A percentile compares a stretch with the other conserved stretches of the same genome.
These are phyloP conservation scores for Colletotrichum sp. DNA, from an alignment of 2,329 filamentous ascomycete species.

Conservation along the genomic window DNA sequence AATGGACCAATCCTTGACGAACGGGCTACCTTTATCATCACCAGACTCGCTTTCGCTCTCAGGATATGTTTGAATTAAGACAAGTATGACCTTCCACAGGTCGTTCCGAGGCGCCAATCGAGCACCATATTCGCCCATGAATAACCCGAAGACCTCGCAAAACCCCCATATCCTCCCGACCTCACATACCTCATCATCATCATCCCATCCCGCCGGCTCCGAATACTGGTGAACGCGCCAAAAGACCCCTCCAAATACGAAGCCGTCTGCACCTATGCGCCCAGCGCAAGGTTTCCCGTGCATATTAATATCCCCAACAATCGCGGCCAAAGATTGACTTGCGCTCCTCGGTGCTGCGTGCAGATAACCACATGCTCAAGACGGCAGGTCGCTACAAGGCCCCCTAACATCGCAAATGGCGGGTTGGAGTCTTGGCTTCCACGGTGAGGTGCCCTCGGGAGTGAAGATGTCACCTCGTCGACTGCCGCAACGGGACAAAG, in stretches of 20 bases:
- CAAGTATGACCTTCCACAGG: background rate
- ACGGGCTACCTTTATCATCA: no score
- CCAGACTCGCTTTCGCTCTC: background rate
- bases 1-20: no score
- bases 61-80: background rate
- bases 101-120: background rate
- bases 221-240: background rate
- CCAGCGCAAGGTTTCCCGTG: background rate
- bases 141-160: background rate
- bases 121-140: background rate
- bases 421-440: background rate
- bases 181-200: background rate
- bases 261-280: background rate
- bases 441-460: background rate
- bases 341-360: background rate
- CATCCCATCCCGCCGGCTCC: background rate
- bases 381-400: slow-evolving; percentile 9
- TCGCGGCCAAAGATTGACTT: background rate
- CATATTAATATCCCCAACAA: background rate
- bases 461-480: slow-evolving; percentile 1
- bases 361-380: slow-evolving; percentile 3
- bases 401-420: background rate
- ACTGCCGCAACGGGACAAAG: slow-evolving; percentile 9
- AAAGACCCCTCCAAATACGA: background rate
- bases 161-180: background rate